Conservation (phyloP, 2,329 filamentous ascomycete species). For the Cladophialophora bantiana region DNA sequence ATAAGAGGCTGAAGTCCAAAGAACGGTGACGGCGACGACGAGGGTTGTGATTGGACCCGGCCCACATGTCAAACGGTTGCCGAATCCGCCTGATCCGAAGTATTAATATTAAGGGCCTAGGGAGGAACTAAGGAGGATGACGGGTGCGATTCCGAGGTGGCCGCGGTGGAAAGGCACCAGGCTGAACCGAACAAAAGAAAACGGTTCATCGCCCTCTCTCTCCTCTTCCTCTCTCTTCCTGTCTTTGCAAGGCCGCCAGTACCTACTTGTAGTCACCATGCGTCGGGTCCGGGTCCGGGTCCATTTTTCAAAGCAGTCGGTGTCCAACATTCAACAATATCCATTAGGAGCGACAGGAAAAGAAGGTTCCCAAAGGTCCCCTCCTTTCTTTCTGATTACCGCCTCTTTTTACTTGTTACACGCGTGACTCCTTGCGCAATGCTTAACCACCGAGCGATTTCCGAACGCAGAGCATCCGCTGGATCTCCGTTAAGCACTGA, state of each 20-base stretch:
- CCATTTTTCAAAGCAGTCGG: neutral
- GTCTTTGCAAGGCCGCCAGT: too few species aligned
- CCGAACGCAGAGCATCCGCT: neutral
- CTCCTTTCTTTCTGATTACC: too few species aligned
- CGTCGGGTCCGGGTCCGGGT: neutral
- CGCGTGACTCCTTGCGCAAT: neutral
- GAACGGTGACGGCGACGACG: neutral
- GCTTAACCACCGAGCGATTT: neutral
- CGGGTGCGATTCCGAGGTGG: neutral
- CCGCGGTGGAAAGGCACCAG: neutral
- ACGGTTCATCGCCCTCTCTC: neutral
- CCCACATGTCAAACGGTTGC: neutral
- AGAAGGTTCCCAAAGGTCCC: too few species aligned
- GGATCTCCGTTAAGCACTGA: neutral
- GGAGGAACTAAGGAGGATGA: neutral
- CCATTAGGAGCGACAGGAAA: neutral
- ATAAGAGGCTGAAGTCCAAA: constrained; percentile 6
- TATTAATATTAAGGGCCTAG: neutral
- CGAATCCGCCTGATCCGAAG: constrained; percentile 6
- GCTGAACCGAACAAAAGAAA: neutral
- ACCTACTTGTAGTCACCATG: neutral
- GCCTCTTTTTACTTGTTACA: neutral
- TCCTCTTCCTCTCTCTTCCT: neutral
- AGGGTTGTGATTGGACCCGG: neutral
- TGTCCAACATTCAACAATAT: neutral